phyloP scores from a whole-genome alignment of 352 stramenopile genomes.

The Peronospora destructor region DNA sequence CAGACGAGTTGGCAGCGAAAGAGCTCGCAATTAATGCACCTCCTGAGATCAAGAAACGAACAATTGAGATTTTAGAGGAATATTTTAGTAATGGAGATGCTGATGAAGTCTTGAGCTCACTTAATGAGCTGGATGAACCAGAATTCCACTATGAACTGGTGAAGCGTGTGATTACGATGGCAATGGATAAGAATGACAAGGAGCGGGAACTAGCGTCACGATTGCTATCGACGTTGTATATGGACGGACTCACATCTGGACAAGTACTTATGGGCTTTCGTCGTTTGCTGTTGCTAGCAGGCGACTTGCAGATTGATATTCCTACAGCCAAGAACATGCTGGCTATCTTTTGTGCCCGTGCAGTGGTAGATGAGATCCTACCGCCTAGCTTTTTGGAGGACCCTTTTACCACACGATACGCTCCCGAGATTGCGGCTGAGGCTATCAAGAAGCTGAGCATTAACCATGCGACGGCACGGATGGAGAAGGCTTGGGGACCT shows the following conservation, averaged over 20 bases:
- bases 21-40: slow-evolving; percentile 68
- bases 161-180: slow-evolving; percentile 92
- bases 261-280: slow-evolving; percentile 92
- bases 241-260: slow-evolving; percentile 73
- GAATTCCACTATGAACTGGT: slow-evolving; percentile 91
- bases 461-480: slow-evolving; percentile 91
- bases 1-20: slow-evolving; percentile 63
- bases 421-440: slow-evolving; percentile 92
- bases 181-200: slow-evolving; percentile 82
- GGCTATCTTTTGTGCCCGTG: slow-evolving; percentile 94
- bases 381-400: slow-evolving; percentile 96
- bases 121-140: slow-evolving; percentile 52
- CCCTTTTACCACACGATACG: slow-evolving; percentile 90
- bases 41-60: slow-evolving; percentile 85
- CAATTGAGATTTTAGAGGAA: slow-evolving; percentile 85
- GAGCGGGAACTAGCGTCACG: slow-evolving; percentile 52
- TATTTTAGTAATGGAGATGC: slow-evolving; percentile 85
- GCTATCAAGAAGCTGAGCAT: slow-evolving; percentile 94
- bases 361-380: slow-evolving; percentile 98
- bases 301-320: slow-evolving; percentile 96
- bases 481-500: slow-evolving; percentile 97
- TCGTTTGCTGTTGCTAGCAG: slow-evolving; percentile 91
- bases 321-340: slow-evolving; percentile 90
- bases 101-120: slow-evolving; percentile 84
- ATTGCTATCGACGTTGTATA: slow-evolving; percentile 90